Conservation (phyloP, 116 monocot species). For the Zostera marina region DNA sequence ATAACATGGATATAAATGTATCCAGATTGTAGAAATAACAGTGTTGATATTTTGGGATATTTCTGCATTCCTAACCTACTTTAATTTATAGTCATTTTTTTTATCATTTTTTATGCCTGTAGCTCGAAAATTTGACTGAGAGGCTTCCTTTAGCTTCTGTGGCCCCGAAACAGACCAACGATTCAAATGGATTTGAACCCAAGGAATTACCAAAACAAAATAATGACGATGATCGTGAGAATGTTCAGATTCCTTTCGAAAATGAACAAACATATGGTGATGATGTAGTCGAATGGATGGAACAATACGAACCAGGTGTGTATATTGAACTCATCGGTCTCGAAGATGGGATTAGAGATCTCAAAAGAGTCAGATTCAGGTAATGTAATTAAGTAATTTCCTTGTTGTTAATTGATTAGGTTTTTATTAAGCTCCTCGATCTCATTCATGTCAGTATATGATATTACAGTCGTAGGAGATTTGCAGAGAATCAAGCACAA, state of each 20-base stretch:
- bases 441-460: background rate
- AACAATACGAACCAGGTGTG: slow-evolving; percentile 24
- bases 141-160: slow-evolving; percentile 39
- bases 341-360: slow-evolving; percentile 50
- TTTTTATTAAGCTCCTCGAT: background rate
- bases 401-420: background rate
- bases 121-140: slow-evolving; percentile 85
- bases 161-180: slow-evolving; percentile 10
- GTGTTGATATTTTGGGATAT: background rate
- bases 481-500: slow-evolving; percentile 75
- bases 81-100: background rate
- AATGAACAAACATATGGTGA: slow-evolving; percentile 19
- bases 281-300: slow-evolving; percentile 19
- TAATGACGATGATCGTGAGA: slow-evolving; percentile 15
- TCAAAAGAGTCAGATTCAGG: slow-evolving; percentile 28
- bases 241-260: slow-evolving; percentile 9
- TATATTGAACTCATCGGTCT: slow-evolving; percentile 27
- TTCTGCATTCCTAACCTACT: background rate
- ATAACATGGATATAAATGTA: no score
- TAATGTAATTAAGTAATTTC: background rate
- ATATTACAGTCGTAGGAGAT: slow-evolving; percentile 56
- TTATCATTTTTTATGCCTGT: slow-evolving; percentile 7
- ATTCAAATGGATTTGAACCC: slow-evolving; percentile 15
- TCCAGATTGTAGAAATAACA: background rate
- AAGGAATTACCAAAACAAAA: slow-evolving; percentile 5